Percentiles rank a stretch among this genome's conserved stretches.
Evolutionary conservation across 108 stramenopile species (phyloP).

Genomic region (Aureococcus anophagefferens): DNA sequence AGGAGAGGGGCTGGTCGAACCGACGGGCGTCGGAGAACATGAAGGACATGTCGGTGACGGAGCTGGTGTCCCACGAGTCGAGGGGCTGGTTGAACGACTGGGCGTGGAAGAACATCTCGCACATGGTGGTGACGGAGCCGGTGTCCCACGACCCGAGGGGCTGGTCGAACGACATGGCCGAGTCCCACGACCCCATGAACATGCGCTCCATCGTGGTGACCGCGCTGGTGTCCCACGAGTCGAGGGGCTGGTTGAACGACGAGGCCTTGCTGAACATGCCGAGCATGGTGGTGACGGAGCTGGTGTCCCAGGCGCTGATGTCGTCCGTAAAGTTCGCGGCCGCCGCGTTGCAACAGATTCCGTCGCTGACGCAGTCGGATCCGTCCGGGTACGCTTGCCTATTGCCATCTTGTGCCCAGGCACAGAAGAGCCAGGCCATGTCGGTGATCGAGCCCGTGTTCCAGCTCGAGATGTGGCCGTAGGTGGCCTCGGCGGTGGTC

Average conservation of each 20-base stretch:
- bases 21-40: conserved; percentile 21
- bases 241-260: not conserved
- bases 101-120: not conserved
- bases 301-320: no score
- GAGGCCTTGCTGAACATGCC: no score
- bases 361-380: no score
- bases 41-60: conserved; percentile 18
- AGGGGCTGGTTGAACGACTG: not conserved
- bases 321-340: no score
- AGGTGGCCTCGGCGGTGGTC: no score
- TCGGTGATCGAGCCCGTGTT: no score
- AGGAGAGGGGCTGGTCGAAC: conserved; percentile 25
- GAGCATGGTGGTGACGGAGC: no score
- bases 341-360: no score
- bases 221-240: not conserved
- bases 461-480: no score
- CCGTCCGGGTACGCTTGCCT: no score
- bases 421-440: no score
- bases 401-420: no score
- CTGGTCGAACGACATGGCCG: not conserved
- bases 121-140: not conserved
- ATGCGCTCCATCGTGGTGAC: not conserved
- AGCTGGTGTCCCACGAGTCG: conserved; percentile 23
- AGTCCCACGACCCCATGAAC: not conserved
- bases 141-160: not conserved